These are phyloP conservation scores for Plasmodium billcollinsi DNA, from an alignment of 169 alveolate species.

Conservation along the genomic window DNA sequence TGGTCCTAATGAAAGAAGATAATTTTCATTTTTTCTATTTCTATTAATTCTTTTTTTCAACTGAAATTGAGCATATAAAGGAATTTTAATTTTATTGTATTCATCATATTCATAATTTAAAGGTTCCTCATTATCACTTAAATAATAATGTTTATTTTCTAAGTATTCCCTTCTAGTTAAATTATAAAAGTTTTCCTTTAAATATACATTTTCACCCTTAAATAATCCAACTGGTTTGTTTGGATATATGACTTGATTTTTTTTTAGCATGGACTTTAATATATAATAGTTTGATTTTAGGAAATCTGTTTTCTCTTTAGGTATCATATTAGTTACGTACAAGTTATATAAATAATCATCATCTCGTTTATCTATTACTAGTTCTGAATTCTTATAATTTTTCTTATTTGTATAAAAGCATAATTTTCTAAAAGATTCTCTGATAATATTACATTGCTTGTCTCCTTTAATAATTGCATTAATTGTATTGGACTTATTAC, in stretches of 20 bases:
- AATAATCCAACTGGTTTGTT: conserved; percentile 54
- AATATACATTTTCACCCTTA: conserved; percentile 67
- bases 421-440: conserved; percentile 14
- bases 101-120: conserved; percentile 36
- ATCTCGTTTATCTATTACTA: conserved; percentile 47
- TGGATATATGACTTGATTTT: conserved; percentile 68
- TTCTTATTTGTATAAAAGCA: conserved; percentile 22
- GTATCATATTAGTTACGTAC: conserved; percentile 52
- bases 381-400: conserved; percentile 36
- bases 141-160: conserved; percentile 54
- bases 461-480: conserved; percentile 35
- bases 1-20: background rate
- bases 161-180: conserved; percentile 38
- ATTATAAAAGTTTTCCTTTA: conserved; percentile 55
- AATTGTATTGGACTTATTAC: conserved; percentile 1
- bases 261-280: conserved; percentile 47
- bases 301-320: conserved; percentile 56
- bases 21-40: background rate
- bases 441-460: conserved; percentile 6
- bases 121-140: conserved; percentile 63
- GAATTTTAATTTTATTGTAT: conserved; percentile 19
- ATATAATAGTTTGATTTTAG: conserved; percentile 45
- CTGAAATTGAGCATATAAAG: conserved; percentile 64
- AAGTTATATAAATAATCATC: conserved; percentile 55
- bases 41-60: conserved; percentile 7